Conservation (phyloP, 2,329 filamentous ascomycete genomes). For the Nothopassalora personata region DNA sequence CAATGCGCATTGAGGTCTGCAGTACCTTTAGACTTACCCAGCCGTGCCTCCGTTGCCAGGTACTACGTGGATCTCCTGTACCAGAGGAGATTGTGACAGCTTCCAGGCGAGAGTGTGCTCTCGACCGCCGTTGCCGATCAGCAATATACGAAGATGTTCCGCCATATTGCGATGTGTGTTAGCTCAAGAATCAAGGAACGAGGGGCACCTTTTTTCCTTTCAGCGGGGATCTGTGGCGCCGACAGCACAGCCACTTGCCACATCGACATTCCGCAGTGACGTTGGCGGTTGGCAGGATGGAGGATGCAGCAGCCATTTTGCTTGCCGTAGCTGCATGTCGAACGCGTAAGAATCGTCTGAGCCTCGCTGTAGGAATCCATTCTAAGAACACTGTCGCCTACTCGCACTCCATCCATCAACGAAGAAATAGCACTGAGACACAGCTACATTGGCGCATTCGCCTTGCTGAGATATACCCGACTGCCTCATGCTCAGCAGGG, state of each 20-base stretch:
- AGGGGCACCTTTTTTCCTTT: neutral
- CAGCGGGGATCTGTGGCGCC: neutral
- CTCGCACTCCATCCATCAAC: neutral
- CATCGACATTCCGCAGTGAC: neutral
- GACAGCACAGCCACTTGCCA: neutral
- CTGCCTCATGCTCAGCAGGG: neutral
- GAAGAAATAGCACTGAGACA: neutral
- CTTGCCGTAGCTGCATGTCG: neutral
- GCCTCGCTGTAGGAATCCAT: neutral
- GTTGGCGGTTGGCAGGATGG: neutral
- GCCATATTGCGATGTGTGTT: conserved; percentile 5
- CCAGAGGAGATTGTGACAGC: conserved; percentile 71
- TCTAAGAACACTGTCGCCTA: neutral
- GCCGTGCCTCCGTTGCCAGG: conserved; percentile 86
- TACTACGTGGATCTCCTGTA: conserved; percentile 65
- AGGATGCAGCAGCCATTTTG: neutral
- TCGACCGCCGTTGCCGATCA: conserved; percentile 88
- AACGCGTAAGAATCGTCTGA: neutral
- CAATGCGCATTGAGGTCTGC: neutral
- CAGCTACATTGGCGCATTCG: neutral
- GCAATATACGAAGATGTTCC: conserved; percentile 60
- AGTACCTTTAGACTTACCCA: conserved; percentile 27
- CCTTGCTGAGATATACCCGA: neutral
- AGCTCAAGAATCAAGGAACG: neutral
- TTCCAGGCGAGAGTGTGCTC: conserved; percentile 97